These are phyloP conservation scores for Candida sp. DNA, from an alignment of 1,139 yeast species.

Conservation along the genomic window DNA sequence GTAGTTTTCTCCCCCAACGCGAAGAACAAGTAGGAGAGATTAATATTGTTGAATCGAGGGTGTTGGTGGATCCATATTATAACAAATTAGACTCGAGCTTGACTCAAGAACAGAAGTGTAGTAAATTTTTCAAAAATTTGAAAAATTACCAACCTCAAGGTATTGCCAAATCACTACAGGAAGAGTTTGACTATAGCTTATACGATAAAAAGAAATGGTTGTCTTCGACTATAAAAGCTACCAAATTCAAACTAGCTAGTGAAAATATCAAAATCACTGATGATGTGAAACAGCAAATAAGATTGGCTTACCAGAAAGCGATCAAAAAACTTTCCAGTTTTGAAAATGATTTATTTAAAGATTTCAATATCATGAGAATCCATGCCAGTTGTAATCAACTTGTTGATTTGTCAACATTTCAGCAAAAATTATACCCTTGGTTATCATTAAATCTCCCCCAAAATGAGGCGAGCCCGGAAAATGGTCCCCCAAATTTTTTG, in stretches of 20 bases:
- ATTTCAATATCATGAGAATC: slow-evolving; percentile 24
- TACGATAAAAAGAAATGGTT: slow-evolving; percentile 28
- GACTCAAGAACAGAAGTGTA: neutral
- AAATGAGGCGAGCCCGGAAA: neutral
- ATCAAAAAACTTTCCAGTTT: slow-evolving; percentile 12
- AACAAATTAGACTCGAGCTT: neutral
- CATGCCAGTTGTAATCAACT: slow-evolving; percentile 2
- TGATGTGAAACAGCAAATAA: slow-evolving; percentile 8
- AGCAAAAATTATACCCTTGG: slow-evolving; percentile 21
- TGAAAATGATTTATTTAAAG: slow-evolving; percentile 19
- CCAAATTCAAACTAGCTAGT: slow-evolving; percentile 10
- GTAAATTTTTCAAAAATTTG: neutral
- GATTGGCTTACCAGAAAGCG: slow-evolving; percentile 8
- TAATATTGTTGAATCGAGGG: neutral
- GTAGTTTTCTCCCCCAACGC: neutral
- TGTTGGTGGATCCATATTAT: neutral
- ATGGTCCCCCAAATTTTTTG: slow-evolving; percentile 11
- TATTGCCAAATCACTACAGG: neutral
- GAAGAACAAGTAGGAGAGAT: neutral
- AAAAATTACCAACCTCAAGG: neutral
- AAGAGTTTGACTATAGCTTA: slow-evolving; percentile 16
- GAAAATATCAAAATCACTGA: slow-evolving; percentile 10
- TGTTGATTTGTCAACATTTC: slow-evolving; percentile 9
- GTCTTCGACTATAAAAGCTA: slow-evolving; percentile 11
- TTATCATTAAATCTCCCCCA: slow-evolving; percentile 12